Conservation (phyloP, 176 grass and related monocot species). For the Triticum urartu region DNA sequence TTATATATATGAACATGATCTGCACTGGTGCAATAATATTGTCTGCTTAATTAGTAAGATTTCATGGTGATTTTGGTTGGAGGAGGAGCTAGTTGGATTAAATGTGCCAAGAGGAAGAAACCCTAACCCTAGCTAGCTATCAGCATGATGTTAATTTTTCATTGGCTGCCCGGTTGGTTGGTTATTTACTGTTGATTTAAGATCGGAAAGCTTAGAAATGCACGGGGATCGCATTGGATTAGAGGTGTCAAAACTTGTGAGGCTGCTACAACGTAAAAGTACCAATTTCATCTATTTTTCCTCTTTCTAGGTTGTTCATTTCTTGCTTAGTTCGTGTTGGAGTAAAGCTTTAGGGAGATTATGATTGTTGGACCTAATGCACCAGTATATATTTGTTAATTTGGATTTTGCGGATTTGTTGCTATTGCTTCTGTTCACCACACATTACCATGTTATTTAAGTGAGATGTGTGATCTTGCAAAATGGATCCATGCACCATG, state of each 20-base stretch:
- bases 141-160: slow-evolving; percentile 19
- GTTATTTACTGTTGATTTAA: slow-evolving; percentile 15
- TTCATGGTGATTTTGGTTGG: slow-evolving; percentile 36
- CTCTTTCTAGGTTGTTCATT: not conserved
- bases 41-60: slow-evolving; percentile 33
- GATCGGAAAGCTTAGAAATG: not conserved
- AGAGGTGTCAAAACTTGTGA: not conserved
- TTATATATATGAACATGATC: slow-evolving; percentile 35
- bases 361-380: slow-evolving; percentile 30
- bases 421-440: slow-evolving; percentile 11
- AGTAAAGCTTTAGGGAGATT: slow-evolving; percentile 34
- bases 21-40: slow-evolving; percentile 45
- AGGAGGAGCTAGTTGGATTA: slow-evolving; percentile 1
- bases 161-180: slow-evolving; percentile 28
- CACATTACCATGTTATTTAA: slow-evolving; percentile 4
- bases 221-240: slow-evolving; percentile 21
- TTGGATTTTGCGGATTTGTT: slow-evolving; percentile 27
- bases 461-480: slow-evolving; percentile 23
- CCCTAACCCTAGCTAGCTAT: slow-evolving; percentile 75
- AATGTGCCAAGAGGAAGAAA: slow-evolving; percentile 32
- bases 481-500: slow-evolving; percentile 5
- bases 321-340: slow-evolving; percentile 16
- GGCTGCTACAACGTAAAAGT: not conserved
- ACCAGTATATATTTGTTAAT: slow-evolving; percentile 30
- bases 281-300: not conserved